Conservation (phyloP, 139 green algal genomes). For the Coccomyxa sp. region DNA sequence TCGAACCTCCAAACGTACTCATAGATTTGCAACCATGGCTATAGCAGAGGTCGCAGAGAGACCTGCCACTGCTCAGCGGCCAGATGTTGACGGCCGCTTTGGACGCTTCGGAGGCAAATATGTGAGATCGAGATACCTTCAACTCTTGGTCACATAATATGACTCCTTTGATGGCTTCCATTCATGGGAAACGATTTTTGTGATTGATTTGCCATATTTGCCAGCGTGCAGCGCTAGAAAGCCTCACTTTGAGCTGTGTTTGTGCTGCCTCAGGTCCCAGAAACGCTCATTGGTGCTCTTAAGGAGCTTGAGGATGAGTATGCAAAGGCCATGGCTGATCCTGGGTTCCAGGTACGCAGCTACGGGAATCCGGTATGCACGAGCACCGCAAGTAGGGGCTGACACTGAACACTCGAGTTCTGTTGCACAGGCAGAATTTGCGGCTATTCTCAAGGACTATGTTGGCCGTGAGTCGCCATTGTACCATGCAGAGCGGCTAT, state of each 20-base stretch:
- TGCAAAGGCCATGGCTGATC: conserved; percentile 54
- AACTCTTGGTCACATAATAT: neutral
- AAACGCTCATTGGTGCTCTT: conserved; percentile 94
- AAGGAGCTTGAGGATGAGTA: conserved; percentile 83
- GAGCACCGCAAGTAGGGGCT: neutral
- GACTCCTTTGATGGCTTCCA: neutral
- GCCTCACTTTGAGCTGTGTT: neutral
- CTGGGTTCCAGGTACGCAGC: conserved; percentile 59
- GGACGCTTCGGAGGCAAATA: conserved; percentile 93
- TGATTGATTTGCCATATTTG: neutral
- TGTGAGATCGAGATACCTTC: conserved; percentile 14
- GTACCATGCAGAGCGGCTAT: conserved; percentile 92
- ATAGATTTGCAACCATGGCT: neutral
- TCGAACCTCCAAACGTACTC: too few species aligned
- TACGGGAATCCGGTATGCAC: neutral
- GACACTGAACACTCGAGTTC: neutral
- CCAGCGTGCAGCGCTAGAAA: neutral
- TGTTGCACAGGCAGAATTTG: conserved; percentile 74
- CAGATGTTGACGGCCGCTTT: conserved; percentile 75
- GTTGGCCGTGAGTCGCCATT: conserved; percentile 90
- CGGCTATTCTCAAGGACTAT: conserved; percentile 89
- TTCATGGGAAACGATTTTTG: neutral
- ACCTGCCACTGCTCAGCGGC: conserved; percentile 31
- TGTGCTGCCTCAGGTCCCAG: conserved; percentile 70
- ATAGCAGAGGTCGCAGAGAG: neutral